Conservation (phyloP, 2,329 filamentous ascomycete species). For the Claviceps sp. region DNA sequence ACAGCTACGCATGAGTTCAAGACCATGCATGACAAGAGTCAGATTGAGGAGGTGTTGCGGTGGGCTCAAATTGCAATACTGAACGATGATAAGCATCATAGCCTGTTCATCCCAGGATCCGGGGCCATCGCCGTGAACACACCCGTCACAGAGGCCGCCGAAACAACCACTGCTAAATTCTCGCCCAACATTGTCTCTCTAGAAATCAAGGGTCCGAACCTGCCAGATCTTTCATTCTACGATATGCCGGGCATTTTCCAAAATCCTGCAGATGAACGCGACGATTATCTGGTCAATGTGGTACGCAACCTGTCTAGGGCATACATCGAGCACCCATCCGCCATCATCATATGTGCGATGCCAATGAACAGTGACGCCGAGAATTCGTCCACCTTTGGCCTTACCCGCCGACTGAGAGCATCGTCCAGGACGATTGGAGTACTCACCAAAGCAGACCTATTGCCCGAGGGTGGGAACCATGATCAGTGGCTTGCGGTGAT, state of each 20-base stretch:
- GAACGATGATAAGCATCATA: conserved; percentile 45
- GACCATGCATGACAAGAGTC: conserved; percentile 42
- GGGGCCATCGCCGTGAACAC: conserved; percentile 26
- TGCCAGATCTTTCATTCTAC: conserved; percentile 69
- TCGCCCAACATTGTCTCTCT: conserved; percentile 71
- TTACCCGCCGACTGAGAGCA: conserved; percentile 46
- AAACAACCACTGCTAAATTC: conserved; percentile 48
- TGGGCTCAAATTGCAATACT: conserved; percentile 69
- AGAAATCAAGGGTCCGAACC: conserved; percentile 56
- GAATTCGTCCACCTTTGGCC: conserved; percentile 55
- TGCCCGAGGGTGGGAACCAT: conserved; percentile 36
- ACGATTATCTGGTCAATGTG: conserved; percentile 56
- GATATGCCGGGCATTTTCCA: conserved; percentile 76
- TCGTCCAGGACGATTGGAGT: conserved; percentile 55
- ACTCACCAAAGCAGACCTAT: conserved; percentile 71
- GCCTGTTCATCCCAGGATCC: conserved; percentile 40
- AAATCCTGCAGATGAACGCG: conserved; percentile 47
- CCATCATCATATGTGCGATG: conserved; percentile 64
- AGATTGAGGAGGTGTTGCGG: conserved; percentile 54
- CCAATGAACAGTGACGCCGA: conserved; percentile 69
- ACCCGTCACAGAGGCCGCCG: conserved; percentile 21
- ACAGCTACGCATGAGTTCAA: conserved; percentile 45
- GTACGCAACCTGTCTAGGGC: conserved; percentile 56
- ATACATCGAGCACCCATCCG: conserved; percentile 56
- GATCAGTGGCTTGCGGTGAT: conserved; percentile 53